Base-by-base conservation (phyloP, 192 early-diverging fungal species). In the Glomus cerebriforme region DNA sequence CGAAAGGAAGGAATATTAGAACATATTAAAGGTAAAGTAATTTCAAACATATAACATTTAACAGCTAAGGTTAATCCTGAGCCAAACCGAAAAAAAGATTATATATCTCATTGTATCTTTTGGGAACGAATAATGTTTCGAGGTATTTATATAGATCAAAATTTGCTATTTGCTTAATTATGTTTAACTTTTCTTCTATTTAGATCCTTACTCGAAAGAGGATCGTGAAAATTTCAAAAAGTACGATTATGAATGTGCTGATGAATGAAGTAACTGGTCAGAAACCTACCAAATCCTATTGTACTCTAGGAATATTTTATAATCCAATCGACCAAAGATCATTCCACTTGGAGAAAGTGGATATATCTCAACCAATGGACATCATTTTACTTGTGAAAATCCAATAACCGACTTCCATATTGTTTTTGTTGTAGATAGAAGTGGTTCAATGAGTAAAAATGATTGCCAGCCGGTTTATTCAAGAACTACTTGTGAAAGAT, bases 121-220 rank as follows among this genome's bases (percentile, higher is more conserved):
- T 85, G 83, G 83, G 64, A 85, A 73, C 82, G 83, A 39, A 82
- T 66, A 63, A 80, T 70, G 9, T 85, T 85, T 49, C 54, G 59
- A 60, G 82, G 79, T 80, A 77, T n/a, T n/a, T n/a, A n/a, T n/a
- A n/a, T n/a, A 26, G 10, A 32, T 29, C 75, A 71, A 15, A 85
- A n/a, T n/a, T 82, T 26, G 35, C 7, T 78, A 29, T 45, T 17
- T 26, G 10, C 8, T 3, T 32, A 31, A 35, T 45, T 9, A 73
- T 31, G 5, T 66, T 67, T 17, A 68, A 67, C 22, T n/a, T 58
- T n/a, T n/a, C n/a, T n/a, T 37, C 12, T 31, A 37, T 2, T 22
- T 69, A 80, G 83, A 85, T 62, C 83, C 83, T 37, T 85, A 85
- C 7, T 78, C 26, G 2, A 63, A 45, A 24, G 77, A 83, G 29